Base-by-base conservation (phyloP, 106 monocot species). In the Chionographis japonica region DNA sequence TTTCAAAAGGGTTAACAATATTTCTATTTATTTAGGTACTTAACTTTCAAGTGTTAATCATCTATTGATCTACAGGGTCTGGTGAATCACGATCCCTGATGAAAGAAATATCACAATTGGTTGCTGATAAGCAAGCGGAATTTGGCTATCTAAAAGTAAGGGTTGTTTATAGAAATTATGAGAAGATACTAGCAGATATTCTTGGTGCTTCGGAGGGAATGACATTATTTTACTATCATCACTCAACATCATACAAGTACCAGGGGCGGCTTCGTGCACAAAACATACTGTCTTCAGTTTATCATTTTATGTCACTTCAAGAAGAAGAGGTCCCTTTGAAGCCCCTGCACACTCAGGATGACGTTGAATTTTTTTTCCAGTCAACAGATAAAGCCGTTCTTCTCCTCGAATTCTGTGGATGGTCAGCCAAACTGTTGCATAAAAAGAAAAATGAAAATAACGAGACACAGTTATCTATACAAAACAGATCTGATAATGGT, bases 401-500 rank as follows among this genome's bases (percentile, higher is more conserved):
- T 72, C 84, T 97, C 4, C 74, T 85, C 52, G 95, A 97, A 39
- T 92, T 92, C 41, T 97, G 95, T 86, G 95, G 92, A 69, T 97
- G 95, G 95, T 80, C 89, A 73, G 59, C 65, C 64, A 74, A 77
- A 77, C 64, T 91, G 60, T 71, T 83, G 68, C 73, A 79, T 12
- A 65, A 68, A 56, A 72, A 61, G 20, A 69, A 78, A 14, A 67
- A 50, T 70, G 73, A 53, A 65, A 79, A 50, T n/a, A 58, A 51
- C 60, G 74, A 81, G 43, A 60, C 8, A 53, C 20, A 63, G 59
- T 17, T 20, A 35, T 51, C 69, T 42, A 17, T 37, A 18, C 43
- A 72, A 37, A 73, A 50, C 40, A 12, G 68, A 14, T 71, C 73
- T 53, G 70, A 76, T 39, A 74, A 79, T 66, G 83, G 90, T 94